Evolutionary conservation across 148 eudicot genomes (phyloP), one percentile per base, ranked within the genome.

Genomic region (Vaccinium macrocarpon): DNA sequence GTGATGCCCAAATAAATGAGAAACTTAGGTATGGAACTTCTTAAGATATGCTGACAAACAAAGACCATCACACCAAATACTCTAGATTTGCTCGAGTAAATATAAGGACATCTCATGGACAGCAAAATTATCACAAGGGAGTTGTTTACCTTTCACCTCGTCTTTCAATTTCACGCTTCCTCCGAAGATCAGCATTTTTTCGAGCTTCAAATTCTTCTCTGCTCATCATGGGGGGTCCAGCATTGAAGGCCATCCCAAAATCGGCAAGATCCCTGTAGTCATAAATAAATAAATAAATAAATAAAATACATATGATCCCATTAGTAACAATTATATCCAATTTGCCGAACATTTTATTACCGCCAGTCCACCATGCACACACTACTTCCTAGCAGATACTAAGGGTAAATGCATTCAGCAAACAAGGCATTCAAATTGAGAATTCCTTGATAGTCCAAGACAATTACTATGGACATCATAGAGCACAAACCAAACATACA

Each of bases 131-230:
- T 56, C 23, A 35, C 25, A 15, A 56, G 6, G 32, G 48, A 50
- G 86, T 29, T 68, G 86, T 29, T 68, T 86, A 95, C 96, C 93
- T 92, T 62, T 90, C 97, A 68, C 87, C 91, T 56, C 91, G 88
- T 89, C 93, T 91, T 85, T 92, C 98, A 83, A 92, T 89, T 84
- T 96, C 97, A 66, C 91, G 95, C 84, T 93, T 93, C 84, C 93
- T 89, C 90, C 88, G 90, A 62, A 93, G 56, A 84, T 92, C 92
- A 84, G 94, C 72, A 42, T 42, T 42, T 83, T 93, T 90, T 18
- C 91, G 88, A 84, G 97, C 97, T 86, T 94, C 99, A 89, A 93
- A 93, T 82, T 94, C 94, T 83, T 96, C 98, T 84, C 95, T 85
- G 82, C 90, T 90, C 93, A 93, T 81, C 72, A 89, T 32, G 23